Evolutionary conservation across 1,284 basidiomycete genomes (phyloP).

Genomic region (Puccinia coronata): DNA sequence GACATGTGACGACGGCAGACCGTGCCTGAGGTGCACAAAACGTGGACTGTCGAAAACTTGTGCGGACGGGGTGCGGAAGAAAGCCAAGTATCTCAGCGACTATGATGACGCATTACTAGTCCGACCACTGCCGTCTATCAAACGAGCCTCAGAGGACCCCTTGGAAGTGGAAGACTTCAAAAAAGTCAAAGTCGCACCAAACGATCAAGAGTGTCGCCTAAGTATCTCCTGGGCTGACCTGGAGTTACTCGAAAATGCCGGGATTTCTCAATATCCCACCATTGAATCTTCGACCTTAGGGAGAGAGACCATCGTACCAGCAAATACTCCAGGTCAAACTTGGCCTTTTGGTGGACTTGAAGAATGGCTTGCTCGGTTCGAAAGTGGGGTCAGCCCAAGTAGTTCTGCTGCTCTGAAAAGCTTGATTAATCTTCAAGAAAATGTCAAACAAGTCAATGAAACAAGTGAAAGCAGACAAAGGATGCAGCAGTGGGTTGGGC

Average conservation of each 20-base stretch:
- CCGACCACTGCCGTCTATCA: slow-evolving; percentile 30
- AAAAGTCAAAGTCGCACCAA: slow-evolving; percentile 7
- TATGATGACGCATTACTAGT: slow-evolving; percentile 71
- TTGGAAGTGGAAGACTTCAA: slow-evolving; percentile 15
- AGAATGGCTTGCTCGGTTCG: slow-evolving; percentile 38
- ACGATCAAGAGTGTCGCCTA: slow-evolving; percentile 21
- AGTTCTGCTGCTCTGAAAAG: neutral
- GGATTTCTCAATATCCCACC: neutral
- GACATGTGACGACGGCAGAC: slow-evolving; percentile 94
- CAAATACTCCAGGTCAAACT: neutral
- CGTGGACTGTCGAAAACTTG: slow-evolving; percentile 86
- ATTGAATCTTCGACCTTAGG: neutral
- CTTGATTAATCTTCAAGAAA: neutral
- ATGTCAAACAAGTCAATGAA: neutral
- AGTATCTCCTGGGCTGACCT: slow-evolving; percentile 34
- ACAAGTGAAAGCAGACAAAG: slow-evolving; percentile 22
- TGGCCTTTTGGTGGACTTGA: slow-evolving; percentile 28
- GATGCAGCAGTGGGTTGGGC: slow-evolving; percentile 23
- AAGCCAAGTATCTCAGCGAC: slow-evolving; percentile 93
- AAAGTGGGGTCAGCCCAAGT: slow-evolving; percentile 22
- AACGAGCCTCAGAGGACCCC: slow-evolving; percentile 16
- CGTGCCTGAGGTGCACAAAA: slow-evolving; percentile 91
- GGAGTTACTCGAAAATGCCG: slow-evolving; percentile 18
- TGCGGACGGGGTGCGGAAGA: slow-evolving; percentile 91
- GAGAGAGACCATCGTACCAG: neutral